Evolutionary conservation across 305 asterid species (phyloP).

Genomic region (Solanum hybrid): DNA sequence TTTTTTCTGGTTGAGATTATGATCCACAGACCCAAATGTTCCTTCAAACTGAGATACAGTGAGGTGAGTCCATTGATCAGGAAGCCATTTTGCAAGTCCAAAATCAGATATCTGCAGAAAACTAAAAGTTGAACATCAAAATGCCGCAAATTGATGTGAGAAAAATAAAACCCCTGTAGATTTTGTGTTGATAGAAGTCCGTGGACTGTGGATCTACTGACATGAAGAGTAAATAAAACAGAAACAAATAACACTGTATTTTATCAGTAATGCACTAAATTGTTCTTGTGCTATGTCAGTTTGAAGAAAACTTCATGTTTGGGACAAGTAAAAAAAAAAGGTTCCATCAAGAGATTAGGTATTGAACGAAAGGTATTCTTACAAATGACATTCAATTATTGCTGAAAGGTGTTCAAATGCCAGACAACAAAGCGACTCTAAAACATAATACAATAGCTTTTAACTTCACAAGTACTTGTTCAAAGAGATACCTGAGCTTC

Average conservation of each 20-base stretch:
- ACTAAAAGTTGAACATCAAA: conserved; percentile 16
- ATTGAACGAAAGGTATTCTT: neutral
- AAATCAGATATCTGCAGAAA: conserved; percentile 79
- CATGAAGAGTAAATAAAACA: neutral
- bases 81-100: conserved; percentile 98
- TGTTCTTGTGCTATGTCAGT: neutral
- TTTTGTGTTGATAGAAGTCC: neutral
- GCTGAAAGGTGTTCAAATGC: neutral
- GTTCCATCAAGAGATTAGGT: neutral
- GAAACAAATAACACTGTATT: neutral
- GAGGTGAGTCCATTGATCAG: conserved; percentile 91
- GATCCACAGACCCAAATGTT: conserved; percentile 66
- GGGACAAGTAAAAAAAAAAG: neutral
- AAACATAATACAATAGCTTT: neutral
- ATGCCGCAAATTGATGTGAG: neutral
- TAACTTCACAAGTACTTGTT: neutral
- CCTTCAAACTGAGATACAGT: conserved; percentile 89
- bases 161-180: neutral
- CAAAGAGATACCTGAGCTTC: conserved; percentile 58
- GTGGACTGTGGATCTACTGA: neutral
- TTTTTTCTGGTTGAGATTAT: neutral
- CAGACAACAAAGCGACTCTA: neutral
- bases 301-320: neutral
- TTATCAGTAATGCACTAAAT: neutral
- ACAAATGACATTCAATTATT: neutral